Evolutionary conservation across 768 basidiomycete genomes (phyloP).

Genomic region (Crepidotus variabilis): DNA sequence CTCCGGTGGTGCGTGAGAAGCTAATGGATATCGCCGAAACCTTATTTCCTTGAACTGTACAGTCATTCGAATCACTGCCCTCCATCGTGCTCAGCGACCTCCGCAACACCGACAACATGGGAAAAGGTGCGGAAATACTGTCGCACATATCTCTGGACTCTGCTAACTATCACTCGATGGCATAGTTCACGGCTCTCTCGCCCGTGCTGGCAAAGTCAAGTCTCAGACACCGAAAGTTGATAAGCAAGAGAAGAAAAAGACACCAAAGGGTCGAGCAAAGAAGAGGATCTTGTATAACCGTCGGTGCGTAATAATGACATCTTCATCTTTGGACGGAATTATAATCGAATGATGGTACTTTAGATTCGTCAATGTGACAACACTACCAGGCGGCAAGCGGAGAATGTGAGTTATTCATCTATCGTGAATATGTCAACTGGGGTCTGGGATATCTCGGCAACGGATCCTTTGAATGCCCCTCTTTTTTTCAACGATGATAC

Average conservation of each 20-base stretch:
- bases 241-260: slow-evolving; percentile 99
- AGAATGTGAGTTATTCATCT: slow-evolving; percentile 72
- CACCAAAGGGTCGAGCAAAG: slow-evolving; percentile 95
- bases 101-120: slow-evolving; percentile 67
- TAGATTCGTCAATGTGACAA: slow-evolving; percentile 93
- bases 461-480: not conserved
- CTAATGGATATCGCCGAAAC: slow-evolving; percentile 25
- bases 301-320: slow-evolving; percentile 48
- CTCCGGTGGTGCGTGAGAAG: too few relatives aligned
- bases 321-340: not conserved
- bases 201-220: slow-evolving; percentile 99
- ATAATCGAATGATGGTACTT: slow-evolving; percentile 5
- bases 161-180: not conserved
- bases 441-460: not conserved
- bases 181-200: slow-evolving; percentile 96
- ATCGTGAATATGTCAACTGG: too few relatives aligned
- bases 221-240: slow-evolving; percentile 98
- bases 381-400: slow-evolving; percentile 88
- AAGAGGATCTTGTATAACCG: slow-evolving; percentile 94
- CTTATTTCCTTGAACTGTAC: slow-evolving; percentile 37
- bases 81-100: slow-evolving; percentile 29
- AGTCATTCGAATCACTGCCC: slow-evolving; percentile 27
- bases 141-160: slow-evolving; percentile 11
- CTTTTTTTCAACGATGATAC: slow-evolving; percentile 48
- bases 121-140: slow-evolving; percentile 50